phyloP scores from a whole-genome alignment of 2,329 filamentous ascomycete species.

The Aureobasidium sp. region DNA sequence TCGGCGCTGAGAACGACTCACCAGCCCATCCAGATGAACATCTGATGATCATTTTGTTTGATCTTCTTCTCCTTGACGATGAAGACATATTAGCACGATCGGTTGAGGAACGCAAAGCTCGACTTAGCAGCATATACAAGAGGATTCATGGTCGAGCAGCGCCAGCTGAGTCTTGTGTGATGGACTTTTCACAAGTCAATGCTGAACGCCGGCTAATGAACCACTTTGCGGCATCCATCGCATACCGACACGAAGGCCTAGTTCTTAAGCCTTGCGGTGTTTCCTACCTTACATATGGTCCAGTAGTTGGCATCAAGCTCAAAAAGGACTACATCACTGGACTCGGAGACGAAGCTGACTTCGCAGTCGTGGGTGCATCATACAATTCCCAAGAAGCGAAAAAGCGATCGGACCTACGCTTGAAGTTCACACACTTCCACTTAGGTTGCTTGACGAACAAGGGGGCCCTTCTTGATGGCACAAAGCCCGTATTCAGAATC shows the following conservation, averaged over 20 bases:
- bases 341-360: slow-evolving; percentile 75
- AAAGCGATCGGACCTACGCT: slow-evolving; percentile 31
- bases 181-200: slow-evolving; percentile 53
- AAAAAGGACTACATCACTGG: slow-evolving; percentile 78
- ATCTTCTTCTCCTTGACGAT: slow-evolving; percentile 50
- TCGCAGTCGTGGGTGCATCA: slow-evolving; percentile 67
- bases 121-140: slow-evolving; percentile 49
- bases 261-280: slow-evolving; percentile 69
- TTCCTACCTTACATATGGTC: slow-evolving; percentile 55
- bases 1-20: slow-evolving; percentile 62
- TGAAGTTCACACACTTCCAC: slow-evolving; percentile 69
- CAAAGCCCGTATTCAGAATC: slow-evolving; percentile 54
- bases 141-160: slow-evolving; percentile 54
- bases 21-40: slow-evolving; percentile 47
- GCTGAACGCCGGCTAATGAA: slow-evolving; percentile 49
- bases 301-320: slow-evolving; percentile 56
- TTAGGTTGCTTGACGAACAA: slow-evolving; percentile 68
- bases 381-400: slow-evolving; percentile 57
- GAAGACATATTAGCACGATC: slow-evolving; percentile 42
- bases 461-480: slow-evolving; percentile 43
- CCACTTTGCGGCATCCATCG: slow-evolving; percentile 59
- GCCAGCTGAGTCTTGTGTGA: slow-evolving; percentile 55
- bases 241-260: slow-evolving; percentile 63
- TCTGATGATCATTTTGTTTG: slow-evolving; percentile 53
- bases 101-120: slow-evolving; percentile 51